Evolutionary conservation across 1,139 yeast species (phyloP), one percentile per base, ranked within the genome.

Genomic region (Magnusiomyces sp.): DNA sequence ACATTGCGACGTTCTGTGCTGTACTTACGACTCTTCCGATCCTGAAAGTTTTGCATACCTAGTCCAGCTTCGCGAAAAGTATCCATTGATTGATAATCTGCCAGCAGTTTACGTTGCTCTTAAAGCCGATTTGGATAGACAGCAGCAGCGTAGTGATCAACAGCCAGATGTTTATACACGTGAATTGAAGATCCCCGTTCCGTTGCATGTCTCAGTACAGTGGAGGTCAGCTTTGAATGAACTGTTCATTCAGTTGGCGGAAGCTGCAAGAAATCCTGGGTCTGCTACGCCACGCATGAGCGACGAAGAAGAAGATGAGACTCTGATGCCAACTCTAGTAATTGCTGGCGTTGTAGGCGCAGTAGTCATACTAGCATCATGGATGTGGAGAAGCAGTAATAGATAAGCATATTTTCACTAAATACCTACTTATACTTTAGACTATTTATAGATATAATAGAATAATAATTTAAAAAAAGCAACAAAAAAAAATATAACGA

Each of bases 51-150:
- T 92, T 66, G 87, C 89, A 50, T 82, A 86, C 62, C 70, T 90
- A 50, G 83, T 85, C 31, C 84, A 85, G 31, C 66, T 89, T 29
- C 71, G 89, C 27, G 70, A 73, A 45, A 75, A 72, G 53, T 79
- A 83, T 59, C 76, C 80, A 0, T 70, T 71, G 40, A 68, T 90
- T 40, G 82, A 80, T 59, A 79, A 79, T 49, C 71, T 90, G 2
- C 98, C 98, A 0, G 77, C 86, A 4, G 83, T 90, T 0, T 87
- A 83, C 62, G 97, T 89, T 1, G 98, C 96, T 0, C 70, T 89
- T 31, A 92, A 92, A 62, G 97, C 98, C 0, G 98, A 92, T 65
- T 71, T 89, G 43, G 98, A 92, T 64, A 81, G 95, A 57, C 97
- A 90, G 62, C 97, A 90, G 60, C 98, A 92, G 62, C 66, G 98